Base-by-base conservation (phyloP, 306 rosid species). In the Rosa persica region DNA sequence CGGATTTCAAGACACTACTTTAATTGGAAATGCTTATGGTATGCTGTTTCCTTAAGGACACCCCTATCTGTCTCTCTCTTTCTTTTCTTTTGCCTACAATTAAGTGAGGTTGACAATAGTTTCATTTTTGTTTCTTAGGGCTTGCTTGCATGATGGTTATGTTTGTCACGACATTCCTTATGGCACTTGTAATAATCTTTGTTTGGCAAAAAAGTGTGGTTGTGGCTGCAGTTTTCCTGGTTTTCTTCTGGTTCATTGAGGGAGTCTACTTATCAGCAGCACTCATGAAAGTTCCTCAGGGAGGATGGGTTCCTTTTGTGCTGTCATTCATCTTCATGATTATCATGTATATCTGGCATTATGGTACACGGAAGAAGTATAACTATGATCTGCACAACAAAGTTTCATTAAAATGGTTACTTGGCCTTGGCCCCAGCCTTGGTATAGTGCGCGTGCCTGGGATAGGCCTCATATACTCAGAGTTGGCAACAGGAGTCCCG, bases 391-490 rank as follows among this genome's bases (percentile, higher is more conserved):
- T 89, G 54, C 90, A 93, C 87, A 93, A 90, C 81, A 93, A 93
- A 85, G 97, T 90, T 80, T 93, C 97, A 49, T 76, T 93, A 71
- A 93, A 89, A 82, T 93, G 97, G 97, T 81, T 93, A 70, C 86
- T 93, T 65, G 94, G 93, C 39, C 74, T 93, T 72, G 97, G 97
- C 83, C 97, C 97, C 5, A 88, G 93, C 83, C 94, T 93, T 8
- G 97, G 97, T 70, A 90, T 93, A 68, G 97, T 93, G 74, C 93
- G 97, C 8, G 97, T 93, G 58, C 97, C 97, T 6, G 97, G 97
- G 30, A 86, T 93, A 58, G 97, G 97, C 75, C 96, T 93, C 81
- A 90, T 93, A 72, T 90, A 93, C 85, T 86, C 97, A 0, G 97
- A 93, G 85, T 81, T 93, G 78, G 93, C 97, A 15, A 84, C 96